Base-by-base conservation (phyloP, 805 yeast species). In the Starmerella apis region DNA sequence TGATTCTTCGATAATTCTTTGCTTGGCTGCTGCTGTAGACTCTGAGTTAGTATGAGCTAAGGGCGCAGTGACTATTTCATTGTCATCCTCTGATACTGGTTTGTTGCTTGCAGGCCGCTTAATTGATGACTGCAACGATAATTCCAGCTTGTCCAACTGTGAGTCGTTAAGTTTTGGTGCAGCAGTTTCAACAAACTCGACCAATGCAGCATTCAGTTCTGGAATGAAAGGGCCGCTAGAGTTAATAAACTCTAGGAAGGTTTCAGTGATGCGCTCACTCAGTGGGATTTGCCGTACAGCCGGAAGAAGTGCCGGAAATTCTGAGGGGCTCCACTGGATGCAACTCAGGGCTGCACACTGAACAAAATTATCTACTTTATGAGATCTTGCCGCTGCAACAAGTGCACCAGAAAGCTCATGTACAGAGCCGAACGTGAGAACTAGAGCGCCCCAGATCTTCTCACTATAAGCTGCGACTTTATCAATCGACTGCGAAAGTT, bases 71-170 rank as follows among this genome's bases (percentile, higher is more conserved):
- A n/a, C 44, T 6, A 22, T 32, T 9, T 31, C 20, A 16, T 20
- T 46, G 3, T 28, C 39, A 7, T 36, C 52, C n/a, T 25, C 27
- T 4, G 13, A 6, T 4, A 14, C 28, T 3, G 32, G 30, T 5
- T 33, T 43, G 3, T 41, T 38, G 16, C 47, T 48, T 2, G 55
- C 57, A 9, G 56, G 60, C 14, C 61, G 38, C 23, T 28, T 23
- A 46, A 86, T 65, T 0, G 88, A 79, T 1, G 82, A 73, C 66
- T 85, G 83, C 42, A 86, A 67, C 48, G 74, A 72, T 71, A 86
- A 75, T 68, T 81, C 88, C 25, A 81, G 67, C 4, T 70, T 56
- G 25, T 74, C 78, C 3, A 77, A n/a, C 18, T 47, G 39, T 2
- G 39, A n/a, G 2, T 42, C 13, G 9, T 52, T 4, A 13, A 47